phyloP scores from a whole-genome alignment of 2,329 filamentous ascomycete genomes.

The Lomentospora prolificans region DNA sequence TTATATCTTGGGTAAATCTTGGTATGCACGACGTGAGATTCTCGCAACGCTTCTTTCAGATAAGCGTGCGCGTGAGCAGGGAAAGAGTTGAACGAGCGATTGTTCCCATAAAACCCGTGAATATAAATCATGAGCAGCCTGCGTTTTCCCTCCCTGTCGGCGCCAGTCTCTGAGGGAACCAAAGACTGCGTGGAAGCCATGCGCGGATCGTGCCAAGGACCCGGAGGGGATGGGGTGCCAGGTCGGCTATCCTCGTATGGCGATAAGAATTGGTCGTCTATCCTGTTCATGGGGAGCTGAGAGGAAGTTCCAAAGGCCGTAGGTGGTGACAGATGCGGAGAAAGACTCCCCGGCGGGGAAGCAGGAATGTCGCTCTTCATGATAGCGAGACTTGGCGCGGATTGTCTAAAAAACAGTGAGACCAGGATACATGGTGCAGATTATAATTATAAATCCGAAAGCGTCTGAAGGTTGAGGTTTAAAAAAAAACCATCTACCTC shows the following conservation, averaged over 20 bases:
- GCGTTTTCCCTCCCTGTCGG: constrained; percentile 23
- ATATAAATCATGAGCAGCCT: constrained; percentile 71
- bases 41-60: constrained; percentile 53
- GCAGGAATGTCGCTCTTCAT: too few relatives aligned
- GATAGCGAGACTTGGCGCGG: too few relatives aligned
- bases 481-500: too few relatives aligned
- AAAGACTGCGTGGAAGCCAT: constrained; percentile 39
- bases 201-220: constrained; percentile 29
- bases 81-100: constrained; percentile 79
- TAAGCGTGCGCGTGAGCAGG: constrained; percentile 77
- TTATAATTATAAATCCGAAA: too few relatives aligned
- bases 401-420: too few relatives aligned
- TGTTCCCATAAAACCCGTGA: constrained; percentile 84
- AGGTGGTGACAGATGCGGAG: not conserved
- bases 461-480: too few relatives aligned
- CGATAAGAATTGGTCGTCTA: not conserved
- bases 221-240: not conserved
- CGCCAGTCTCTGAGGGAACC: constrained; percentile 17
- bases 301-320: not conserved
- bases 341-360: not conserved
- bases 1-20: constrained; percentile 79
- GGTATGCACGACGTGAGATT: constrained; percentile 73
- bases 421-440: too few relatives aligned
- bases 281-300: not conserved
- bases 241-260: not conserved